phyloP scores from a whole-genome alignment of 108 stramenopile genomes.

The Cyclotella cryptica region DNA sequence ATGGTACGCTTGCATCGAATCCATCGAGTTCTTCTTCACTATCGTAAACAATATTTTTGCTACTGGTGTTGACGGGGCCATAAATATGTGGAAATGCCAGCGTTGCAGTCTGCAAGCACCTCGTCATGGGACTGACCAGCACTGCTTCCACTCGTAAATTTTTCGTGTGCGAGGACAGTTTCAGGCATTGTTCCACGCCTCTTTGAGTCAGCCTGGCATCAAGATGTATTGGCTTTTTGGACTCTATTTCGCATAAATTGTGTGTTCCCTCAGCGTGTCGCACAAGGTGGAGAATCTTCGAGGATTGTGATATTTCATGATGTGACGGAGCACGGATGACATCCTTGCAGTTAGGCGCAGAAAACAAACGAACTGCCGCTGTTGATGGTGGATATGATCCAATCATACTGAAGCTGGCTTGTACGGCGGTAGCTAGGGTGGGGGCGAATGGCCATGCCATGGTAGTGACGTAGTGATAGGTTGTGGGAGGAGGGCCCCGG shows the following conservation, averaged over 20 bases:
- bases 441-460: neutral
- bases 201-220: slow-evolving; percentile 44
- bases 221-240: slow-evolving; percentile 35
- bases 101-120: slow-evolving; percentile 53
- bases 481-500: too few species aligned
- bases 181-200: slow-evolving; percentile 42
- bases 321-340: neutral
- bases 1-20: slow-evolving; percentile 18
- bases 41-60: neutral
- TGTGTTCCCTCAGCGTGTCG: slow-evolving; percentile 59
- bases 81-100: slow-evolving; percentile 44
- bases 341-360: neutral
- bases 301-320: slow-evolving; percentile 22
- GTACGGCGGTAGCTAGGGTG: neutral
- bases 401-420: neutral
- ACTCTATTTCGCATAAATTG: slow-evolving; percentile 34
- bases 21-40: neutral
- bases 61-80: neutral
- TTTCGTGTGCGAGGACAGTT: slow-evolving; percentile 28
- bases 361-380: slow-evolving; percentile 32
- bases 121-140: slow-evolving; percentile 51
- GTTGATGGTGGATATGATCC: slow-evolving; percentile 8
- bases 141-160: slow-evolving; percentile 47
- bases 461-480: too few species aligned
- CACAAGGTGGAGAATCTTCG: slow-evolving; percentile 51